Base-by-base conservation (phyloP, 2,329 filamentous ascomycete genomes). In the Sarocladiaceae sp. region DNA sequence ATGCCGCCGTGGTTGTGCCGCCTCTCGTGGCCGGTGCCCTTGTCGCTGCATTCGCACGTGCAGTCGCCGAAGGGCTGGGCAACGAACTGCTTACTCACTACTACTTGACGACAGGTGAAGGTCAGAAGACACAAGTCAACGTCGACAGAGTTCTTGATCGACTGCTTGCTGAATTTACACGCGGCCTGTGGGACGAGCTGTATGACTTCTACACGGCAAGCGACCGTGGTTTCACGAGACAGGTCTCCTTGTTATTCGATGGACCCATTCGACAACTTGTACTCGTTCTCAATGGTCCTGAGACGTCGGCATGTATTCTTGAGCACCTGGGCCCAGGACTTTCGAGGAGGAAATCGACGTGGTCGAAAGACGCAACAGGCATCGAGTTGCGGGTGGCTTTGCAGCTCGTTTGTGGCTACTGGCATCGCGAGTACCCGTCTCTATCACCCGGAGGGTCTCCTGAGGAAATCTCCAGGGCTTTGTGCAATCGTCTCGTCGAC, bases 61-160 rank as follows among this genome's bases (percentile, higher is more conserved):
- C 60, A 21, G 50, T 66, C 37, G 59, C 58, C 24, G 60, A 64
- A 19, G 58, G 56, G 3, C 50, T 66, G 33, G 51, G 57, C 44
- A 63, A 65, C 51, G 60, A 61, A 16, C 58, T 66, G 16, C 56
- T 65, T 42, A 60, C 61, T 4, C 57, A 66, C 46, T 66, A 66
- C 33, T 66, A 66, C 45, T 51, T 62, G 6, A 31, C 40, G 16
- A 32, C 26, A 11, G 20, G 34, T 15, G 49, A 55, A 15, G 59
- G 63, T 35, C 54, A 60, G 39, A 57, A 54, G 20, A 53, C 61
- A 5, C 54, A 51, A 20, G 45, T 64, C 44, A 65, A 65, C 33
- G 50, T 66, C 15, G 63, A 66, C 33, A 53, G 61, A 1, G 60
- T 64, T 3, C 34, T 66, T 23, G 63, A 66, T 46, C 58, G 63